Percentiles rank a stretch among this genome's conserved stretches.
These are phyloP conservation scores for Aureobasidium zeae DNA, from an alignment of 2,329 filamentous ascomycete genomes.

Conservation along the genomic window DNA sequence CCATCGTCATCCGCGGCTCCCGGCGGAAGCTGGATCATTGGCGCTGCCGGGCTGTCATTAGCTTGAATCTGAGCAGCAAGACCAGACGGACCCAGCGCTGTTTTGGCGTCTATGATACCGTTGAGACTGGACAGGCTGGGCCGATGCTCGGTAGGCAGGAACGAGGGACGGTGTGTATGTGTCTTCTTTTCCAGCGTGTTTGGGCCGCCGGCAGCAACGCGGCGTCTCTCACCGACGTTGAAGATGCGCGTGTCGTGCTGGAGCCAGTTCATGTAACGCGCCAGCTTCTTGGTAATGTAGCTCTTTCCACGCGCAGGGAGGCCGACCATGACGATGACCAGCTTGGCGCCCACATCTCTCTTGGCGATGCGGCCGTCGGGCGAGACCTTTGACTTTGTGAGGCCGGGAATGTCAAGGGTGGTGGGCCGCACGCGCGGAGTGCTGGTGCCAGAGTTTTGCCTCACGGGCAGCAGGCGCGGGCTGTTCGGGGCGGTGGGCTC, in stretches of 20 bases:
- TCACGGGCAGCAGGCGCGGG: conserved; percentile 54
- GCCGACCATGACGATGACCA: conserved; percentile 98
- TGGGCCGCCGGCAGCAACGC: conserved; percentile 60
- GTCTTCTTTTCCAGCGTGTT: conserved; percentile 27
- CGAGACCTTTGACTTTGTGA: conserved; percentile 91
- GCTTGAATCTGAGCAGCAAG: conserved; percentile 49
- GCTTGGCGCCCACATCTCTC: conserved; percentile 88
- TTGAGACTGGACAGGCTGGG: conserved; percentile 20
- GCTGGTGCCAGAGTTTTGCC: conserved; percentile 64
- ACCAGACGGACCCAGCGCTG: conserved; percentile 21
- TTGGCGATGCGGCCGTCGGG: conserved; percentile 91
- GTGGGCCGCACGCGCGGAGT: conserved; percentile 83
- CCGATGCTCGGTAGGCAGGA: conserved; percentile 18
- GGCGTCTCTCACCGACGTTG: conserved; percentile 88
- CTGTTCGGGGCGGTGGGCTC: conserved; percentile 49
- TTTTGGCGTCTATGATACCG: conserved; percentile 21
- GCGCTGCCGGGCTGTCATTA: conserved; percentile 29
- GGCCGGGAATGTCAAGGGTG: conserved; percentile 89
- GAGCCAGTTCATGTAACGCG: conserved; percentile 91
- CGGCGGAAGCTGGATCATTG: conserved; percentile 6
- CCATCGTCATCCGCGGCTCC: conserved; percentile 14
- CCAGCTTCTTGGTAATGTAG: conserved; percentile 97
- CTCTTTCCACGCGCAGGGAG: conserved; percentile 92
- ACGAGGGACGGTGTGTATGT: conserved; percentile 17
- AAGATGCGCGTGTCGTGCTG: conserved; percentile 95